These are phyloP conservation scores for Diplocarpon mali DNA, from an alignment of 2,329 filamentous ascomycete species.

Conservation along the genomic window DNA sequence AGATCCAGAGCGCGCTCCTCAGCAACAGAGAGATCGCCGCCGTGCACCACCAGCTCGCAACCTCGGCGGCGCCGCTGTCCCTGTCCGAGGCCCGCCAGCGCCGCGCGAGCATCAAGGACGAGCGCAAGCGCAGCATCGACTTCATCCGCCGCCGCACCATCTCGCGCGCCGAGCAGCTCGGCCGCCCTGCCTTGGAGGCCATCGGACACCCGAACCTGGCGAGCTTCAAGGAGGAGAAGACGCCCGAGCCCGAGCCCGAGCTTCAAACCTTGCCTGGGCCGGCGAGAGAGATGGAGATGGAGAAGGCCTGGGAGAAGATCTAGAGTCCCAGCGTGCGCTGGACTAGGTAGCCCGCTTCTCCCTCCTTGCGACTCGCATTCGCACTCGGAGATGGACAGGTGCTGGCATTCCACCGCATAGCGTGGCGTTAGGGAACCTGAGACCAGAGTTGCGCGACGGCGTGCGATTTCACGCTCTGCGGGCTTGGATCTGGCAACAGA, in stretches of 20 bases:
- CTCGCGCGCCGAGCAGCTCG: slow-evolving; percentile 1
- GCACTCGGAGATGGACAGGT: too few species aligned
- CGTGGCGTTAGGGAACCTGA: too few species aligned
- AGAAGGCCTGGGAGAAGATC: too few species aligned
- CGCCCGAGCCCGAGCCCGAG: neutral
- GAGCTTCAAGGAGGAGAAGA: neutral
- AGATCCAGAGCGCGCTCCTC: slow-evolving; percentile 5
- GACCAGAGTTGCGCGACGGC: too few species aligned
- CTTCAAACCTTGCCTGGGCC: too few species aligned
- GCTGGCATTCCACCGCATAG: too few species aligned
- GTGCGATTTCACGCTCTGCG: too few species aligned
- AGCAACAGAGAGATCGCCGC: neutral
- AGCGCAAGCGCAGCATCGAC: slow-evolving; percentile 9
- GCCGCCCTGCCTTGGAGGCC: slow-evolving; percentile 1
- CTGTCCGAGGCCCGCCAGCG: slow-evolving; percentile 14
- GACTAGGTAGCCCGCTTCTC: too few species aligned
- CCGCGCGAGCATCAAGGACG: slow-evolving; percentile 12
- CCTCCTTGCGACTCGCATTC: too few species aligned
- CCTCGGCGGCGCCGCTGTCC: slow-evolving; percentile 6
- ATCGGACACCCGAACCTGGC: neutral
- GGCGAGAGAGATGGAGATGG: too few species aligned
- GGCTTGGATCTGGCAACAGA: too few species aligned
- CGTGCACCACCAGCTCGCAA: slow-evolving; percentile 1
- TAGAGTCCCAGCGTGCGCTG: too few species aligned
- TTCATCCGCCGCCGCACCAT: slow-evolving; percentile 14